Conservation (phyloP, 2,329 filamentous ascomycete genomes). For the Verticillium nonalfalfae region DNA sequence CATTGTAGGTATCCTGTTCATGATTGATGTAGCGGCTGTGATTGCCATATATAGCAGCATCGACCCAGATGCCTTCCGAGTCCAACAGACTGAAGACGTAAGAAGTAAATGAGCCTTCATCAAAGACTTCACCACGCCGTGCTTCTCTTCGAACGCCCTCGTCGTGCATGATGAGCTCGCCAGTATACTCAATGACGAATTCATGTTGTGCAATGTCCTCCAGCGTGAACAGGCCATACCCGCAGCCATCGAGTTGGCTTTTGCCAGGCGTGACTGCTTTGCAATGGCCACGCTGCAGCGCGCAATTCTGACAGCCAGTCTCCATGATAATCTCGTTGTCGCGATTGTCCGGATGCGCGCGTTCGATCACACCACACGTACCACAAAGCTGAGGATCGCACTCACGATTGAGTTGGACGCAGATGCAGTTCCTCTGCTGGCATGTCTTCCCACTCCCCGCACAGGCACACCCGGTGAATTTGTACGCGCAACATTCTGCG, state of each 20-base stretch:
- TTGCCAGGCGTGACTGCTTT: slow-evolving; percentile 64
- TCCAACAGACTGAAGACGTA: slow-evolving; percentile 58
- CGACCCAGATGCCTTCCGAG: slow-evolving; percentile 60
- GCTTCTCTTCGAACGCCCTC: slow-evolving; percentile 65
- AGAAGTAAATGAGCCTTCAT: slow-evolving; percentile 56
- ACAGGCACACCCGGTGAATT: slow-evolving; percentile 64
- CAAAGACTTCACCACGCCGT: slow-evolving; percentile 52
- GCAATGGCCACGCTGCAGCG: slow-evolving; percentile 59
- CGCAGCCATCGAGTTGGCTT: slow-evolving; percentile 61
- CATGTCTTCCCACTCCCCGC: slow-evolving; percentile 54
- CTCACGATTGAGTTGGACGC: slow-evolving; percentile 66
- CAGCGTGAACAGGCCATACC: slow-evolving; percentile 69
- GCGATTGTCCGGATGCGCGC: slow-evolving; percentile 63
- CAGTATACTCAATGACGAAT: slow-evolving; percentile 77
- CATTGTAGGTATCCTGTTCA: slow-evolving; percentile 49
- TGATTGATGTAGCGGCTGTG: slow-evolving; percentile 82
- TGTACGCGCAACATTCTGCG: slow-evolving; percentile 50
- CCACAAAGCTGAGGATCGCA: slow-evolving; percentile 74
- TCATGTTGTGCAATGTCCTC: slow-evolving; percentile 61
- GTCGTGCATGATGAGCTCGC: slow-evolving; percentile 65
- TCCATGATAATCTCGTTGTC: slow-evolving; percentile 49
- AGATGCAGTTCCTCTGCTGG: slow-evolving; percentile 58
- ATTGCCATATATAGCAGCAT: slow-evolving; percentile 72
- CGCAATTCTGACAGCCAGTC: slow-evolving; percentile 64
- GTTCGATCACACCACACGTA: slow-evolving; percentile 61